Percentiles rank a stretch among this genome's conserved stretches.
These are phyloP conservation scores for Citrus unshiu DNA, from an alignment of 345 rosid species.

Conservation along the genomic window DNA sequence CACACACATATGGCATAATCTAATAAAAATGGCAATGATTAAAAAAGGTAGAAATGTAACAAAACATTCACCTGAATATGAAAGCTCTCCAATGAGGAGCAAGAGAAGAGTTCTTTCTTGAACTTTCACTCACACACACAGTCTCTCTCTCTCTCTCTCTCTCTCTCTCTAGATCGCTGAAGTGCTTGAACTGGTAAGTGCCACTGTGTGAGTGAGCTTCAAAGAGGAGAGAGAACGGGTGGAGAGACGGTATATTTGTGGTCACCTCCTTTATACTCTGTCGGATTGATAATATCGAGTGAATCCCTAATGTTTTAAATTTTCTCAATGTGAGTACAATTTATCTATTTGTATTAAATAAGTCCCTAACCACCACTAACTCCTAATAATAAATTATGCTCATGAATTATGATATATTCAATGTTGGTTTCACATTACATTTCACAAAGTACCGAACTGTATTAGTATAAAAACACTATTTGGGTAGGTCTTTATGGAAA, in stretches of 20 bases:
- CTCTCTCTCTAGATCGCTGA: slow-evolving; percentile 15
- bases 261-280: neutral
- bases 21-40: neutral
- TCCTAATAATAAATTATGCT: too few relatives aligned
- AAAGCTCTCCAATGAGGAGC: neutral
- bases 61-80: slow-evolving; percentile 16
- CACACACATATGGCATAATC: neutral
- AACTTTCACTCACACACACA: neutral
- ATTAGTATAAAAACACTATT: too few relatives aligned
- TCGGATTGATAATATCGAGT: neutral
- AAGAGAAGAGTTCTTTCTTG: neutral
- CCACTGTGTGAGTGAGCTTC: neutral
- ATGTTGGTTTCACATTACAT: neutral
- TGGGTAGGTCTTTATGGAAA: too few relatives aligned
- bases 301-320: neutral
- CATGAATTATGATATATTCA: too few relatives aligned
- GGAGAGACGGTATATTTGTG: neutral
- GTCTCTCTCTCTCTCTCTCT: neutral
- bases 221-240: neutral
- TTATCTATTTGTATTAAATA: neutral
- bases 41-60: neutral
- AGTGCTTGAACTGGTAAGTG: neutral
- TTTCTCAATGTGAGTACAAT: too few relatives aligned
- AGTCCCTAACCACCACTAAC: neutral
- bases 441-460: too few relatives aligned